Base-by-base conservation (phyloP, 202 grass and related monocot genomes). In the Panicum virgatum region DNA sequence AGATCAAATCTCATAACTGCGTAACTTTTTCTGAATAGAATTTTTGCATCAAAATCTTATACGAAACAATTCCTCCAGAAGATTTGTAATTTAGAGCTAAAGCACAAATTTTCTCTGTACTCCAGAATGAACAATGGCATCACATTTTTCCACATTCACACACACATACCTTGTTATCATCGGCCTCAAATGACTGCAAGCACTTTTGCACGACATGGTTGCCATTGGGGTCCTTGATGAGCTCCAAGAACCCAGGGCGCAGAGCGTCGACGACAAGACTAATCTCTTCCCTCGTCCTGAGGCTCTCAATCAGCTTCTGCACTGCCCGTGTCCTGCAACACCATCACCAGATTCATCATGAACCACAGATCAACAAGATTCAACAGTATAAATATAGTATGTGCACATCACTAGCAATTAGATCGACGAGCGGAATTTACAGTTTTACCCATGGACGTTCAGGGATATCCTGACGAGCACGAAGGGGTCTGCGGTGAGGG, bases 171-270 rank as follows among this genome's bases (percentile, higher is more conserved):
- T 99, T 93, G 67, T 96, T 99, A 80, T 99, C 81, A 10, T 99
- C 57, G 1, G 60, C 71, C 36, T 62, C 78, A 37, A 96, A 93
- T 25, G 62, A 65, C 46, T 96, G 84, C 87, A 99, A 57, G 76
- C 96, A 96, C 79, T 81, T 85, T 8, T 94, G 92, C 51, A 99
- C 75, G 22, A 99, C 91, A 92, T 99, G 96, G 54, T 96, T 99
- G 46, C 91, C 96, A 54, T 99, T 96, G 16, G 79, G 83, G 40
- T 99, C 96, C 70, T 94, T 99, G 32, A 93, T 88, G 70, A 99
- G 89, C 46, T 96, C 80, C 87, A 99, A 72, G 79, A 96, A 96
- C 40, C 89, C 89, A 0, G 81, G 86, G 37, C 85, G 50, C 62
- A 99, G 75, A 12, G 96, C 81, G 11, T 86, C 87, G 14, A 92